Conservation (phyloP, 75 land plant species). For the Larix kaempferi region DNA sequence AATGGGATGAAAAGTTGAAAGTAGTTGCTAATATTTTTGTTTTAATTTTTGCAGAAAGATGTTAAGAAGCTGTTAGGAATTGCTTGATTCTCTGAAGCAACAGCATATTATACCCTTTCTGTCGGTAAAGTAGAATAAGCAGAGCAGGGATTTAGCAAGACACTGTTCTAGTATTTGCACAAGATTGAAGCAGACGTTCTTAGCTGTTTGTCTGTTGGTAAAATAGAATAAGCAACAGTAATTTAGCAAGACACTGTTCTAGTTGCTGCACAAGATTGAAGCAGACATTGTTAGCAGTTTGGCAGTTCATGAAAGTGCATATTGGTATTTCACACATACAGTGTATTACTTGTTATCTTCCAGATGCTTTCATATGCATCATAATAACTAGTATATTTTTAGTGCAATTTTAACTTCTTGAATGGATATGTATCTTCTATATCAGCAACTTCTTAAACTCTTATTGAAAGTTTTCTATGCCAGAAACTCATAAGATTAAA, state of each 20-base stretch:
- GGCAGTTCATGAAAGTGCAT: too few species aligned
- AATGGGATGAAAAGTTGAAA: not conserved
- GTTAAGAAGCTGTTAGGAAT: conserved; percentile 9
- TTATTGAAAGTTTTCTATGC: too few species aligned
- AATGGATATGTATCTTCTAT: too few species aligned
- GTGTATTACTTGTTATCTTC: too few species aligned
- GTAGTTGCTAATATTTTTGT: not conserved
- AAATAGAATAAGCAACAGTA: not conserved
- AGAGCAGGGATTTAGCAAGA: not conserved
- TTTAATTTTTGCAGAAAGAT: conserved; percentile 19
- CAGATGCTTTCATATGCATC: too few species aligned
- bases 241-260: not conserved
- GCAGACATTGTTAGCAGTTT: too few species aligned
- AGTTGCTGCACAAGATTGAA: not conserved
- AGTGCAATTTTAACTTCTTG: too few species aligned
- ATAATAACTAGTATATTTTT: too few species aligned
- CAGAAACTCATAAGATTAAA: too few species aligned
- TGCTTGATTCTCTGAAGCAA: not conserved
- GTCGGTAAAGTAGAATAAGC: not conserved
- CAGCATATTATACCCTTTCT: not conserved
- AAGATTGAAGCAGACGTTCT: not conserved
- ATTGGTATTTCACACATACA: too few species aligned
- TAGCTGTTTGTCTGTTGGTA: not conserved
- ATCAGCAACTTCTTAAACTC: too few species aligned
- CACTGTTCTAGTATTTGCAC: not conserved